Evolutionary conservation across 2,329 filamentous ascomycete genomes (phyloP).

Genomic region (Neofusicoccum laricinum): DNA sequence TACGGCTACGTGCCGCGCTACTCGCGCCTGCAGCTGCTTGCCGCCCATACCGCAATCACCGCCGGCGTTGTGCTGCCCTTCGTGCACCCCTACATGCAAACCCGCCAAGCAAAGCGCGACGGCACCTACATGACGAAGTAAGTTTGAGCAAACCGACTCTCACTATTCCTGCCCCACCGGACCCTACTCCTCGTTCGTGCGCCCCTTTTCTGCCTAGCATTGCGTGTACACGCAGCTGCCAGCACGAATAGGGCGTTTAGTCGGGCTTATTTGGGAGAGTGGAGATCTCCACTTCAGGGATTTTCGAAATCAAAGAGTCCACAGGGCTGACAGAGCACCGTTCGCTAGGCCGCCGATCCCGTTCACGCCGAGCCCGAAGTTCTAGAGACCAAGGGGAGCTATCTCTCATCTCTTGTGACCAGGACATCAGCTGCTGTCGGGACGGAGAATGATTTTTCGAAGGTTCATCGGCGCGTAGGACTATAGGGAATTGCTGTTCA

Average conservation of each 20-base stretch:
- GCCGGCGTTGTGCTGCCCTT: constrained; percentile 39
- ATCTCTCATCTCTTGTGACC: too few species aligned
- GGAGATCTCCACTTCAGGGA: neutral
- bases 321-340: constrained; percentile 1
- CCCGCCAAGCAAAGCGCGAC: constrained; percentile 34
- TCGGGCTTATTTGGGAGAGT: constrained; percentile 26
- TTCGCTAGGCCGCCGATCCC: constrained; percentile 17
- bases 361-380: constrained; percentile 19
- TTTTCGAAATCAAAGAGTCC: neutral
- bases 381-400: neutral
- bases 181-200: neutral
- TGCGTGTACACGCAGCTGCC: neutral
- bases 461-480: neutral
- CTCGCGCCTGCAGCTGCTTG: constrained; percentile 33
- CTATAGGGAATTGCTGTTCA: neutral
- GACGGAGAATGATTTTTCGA: neutral
- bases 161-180: neutral
- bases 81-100: constrained; percentile 39
- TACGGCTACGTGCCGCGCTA: constrained; percentile 31
- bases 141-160: constrained; percentile 14
- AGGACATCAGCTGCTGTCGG: too few species aligned
- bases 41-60: constrained; percentile 26
- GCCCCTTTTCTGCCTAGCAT: neutral
- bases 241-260: constrained; percentile 25
- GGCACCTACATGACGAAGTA: constrained; percentile 37